These are phyloP conservation scores for Arthrinium puccinioides DNA, from an alignment of 2,329 filamentous ascomycete species.

Conservation along the genomic window DNA sequence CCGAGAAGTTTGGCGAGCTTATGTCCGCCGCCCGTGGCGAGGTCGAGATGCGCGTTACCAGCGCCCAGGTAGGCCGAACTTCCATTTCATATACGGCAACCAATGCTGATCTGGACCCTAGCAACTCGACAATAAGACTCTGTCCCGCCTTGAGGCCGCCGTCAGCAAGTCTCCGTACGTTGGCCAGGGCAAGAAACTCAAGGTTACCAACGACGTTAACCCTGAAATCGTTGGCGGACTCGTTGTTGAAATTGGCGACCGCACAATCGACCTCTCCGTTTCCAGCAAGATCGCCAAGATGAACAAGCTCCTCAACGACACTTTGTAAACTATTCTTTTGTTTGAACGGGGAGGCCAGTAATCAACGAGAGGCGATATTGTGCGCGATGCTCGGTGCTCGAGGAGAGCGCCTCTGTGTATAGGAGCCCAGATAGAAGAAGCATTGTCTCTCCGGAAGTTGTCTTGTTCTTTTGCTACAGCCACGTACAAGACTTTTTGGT, in stretches of 20 bases:
- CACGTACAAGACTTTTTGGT: no score
- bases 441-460: conserved; percentile 13
- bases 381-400: conserved; percentile 12
- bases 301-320: conserved; percentile 98
- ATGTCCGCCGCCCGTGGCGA: conserved; percentile 88
- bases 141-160: conserved; percentile 78
- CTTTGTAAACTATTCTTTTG: conserved; percentile 66
- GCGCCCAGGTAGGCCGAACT: conserved; percentile 65
- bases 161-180: conserved; percentile 86
- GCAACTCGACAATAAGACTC: conserved; percentile 81
- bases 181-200: conserved; percentile 91
- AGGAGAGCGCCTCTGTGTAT: conserved; percentile 20
- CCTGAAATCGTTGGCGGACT: conserved; percentile 90
- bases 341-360: conserved; percentile 7
- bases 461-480: no score
- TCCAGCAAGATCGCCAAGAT: conserved; percentile 92
- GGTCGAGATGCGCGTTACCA: conserved; percentile 87
- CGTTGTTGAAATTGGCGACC: conserved; percentile 92
- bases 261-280: conserved; percentile 95
- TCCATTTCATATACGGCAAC: background rate
- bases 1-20: conserved; percentile 78
- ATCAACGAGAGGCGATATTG: conserved; percentile 11
- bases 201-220: conserved; percentile 93
- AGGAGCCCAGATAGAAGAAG: conserved; percentile 25
- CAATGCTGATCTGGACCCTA: conserved; percentile 23